These are phyloP conservation scores for Strigomonas oncopelti DNA, from an alignment of 208 protist genomes.

Conservation along the genomic window DNA sequence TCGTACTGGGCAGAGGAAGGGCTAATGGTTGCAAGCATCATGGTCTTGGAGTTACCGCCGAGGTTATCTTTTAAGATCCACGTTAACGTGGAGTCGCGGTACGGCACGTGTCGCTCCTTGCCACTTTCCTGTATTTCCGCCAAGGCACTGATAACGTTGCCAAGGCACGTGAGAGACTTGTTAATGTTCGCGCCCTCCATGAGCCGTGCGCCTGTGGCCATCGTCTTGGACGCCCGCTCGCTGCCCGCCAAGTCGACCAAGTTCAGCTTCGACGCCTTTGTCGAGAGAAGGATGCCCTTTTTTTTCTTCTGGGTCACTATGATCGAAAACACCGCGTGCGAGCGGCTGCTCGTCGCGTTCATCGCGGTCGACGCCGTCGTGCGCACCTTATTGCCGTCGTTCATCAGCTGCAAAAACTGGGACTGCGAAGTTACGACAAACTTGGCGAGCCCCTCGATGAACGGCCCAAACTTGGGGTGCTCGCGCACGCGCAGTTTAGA, in stretches of 20 bases:
- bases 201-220: conserved; percentile 67
- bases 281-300: conserved; percentile 35
- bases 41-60: conserved; percentile 92
- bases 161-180: conserved; percentile 51
- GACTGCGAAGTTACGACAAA: conserved; percentile 55
- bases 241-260: conserved; percentile 83
- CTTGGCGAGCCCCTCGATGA: conserved; percentile 74
- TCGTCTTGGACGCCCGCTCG: conserved; percentile 81
- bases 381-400: conserved; percentile 80
- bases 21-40: conserved; percentile 71
- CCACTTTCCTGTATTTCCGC: conserved; percentile 37
- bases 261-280: conserved; percentile 62
- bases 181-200: conserved; percentile 85
- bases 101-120: conserved; percentile 69
- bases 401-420: conserved; percentile 78
- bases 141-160: conserved; percentile 51
- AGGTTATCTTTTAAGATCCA: conserved; percentile 81
- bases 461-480: conserved; percentile 75
- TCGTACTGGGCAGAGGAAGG: conserved; percentile 55
- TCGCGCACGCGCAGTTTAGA: conserved; percentile 70
- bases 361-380: conserved; percentile 88
- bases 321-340: conserved; percentile 89
- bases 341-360: conserved; percentile 85
- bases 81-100: conserved; percentile 86
- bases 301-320: conserved; percentile 64